Evolutionary conservation across 768 basidiomycete genomes (phyloP).

Genomic region (Leccinum pellstonianum): DNA sequence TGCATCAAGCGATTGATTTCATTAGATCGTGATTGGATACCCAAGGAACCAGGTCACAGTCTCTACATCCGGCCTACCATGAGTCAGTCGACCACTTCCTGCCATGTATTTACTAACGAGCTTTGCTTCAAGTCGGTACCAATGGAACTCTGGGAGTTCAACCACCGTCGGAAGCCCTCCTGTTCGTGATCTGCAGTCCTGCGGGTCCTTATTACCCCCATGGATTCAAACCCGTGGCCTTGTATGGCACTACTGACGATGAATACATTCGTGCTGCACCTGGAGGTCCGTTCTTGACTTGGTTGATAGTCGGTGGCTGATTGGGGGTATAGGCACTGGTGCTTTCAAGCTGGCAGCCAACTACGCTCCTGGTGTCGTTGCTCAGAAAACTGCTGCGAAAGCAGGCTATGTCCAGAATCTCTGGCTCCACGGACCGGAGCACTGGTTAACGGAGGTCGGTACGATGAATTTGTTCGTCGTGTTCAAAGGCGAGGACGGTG

Average conservation of each 20-base stretch:
- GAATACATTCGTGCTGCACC: conserved; percentile 83
- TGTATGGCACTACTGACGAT: conserved; percentile 66
- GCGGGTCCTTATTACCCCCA: conserved; percentile 80
- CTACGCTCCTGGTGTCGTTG: conserved; percentile 85
- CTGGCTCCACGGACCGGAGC: conserved; percentile 76
- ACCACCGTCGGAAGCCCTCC: conserved; percentile 64
- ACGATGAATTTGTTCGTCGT: conserved; percentile 93
- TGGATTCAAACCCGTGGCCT: conserved; percentile 89
- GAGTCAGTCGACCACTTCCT: conserved; percentile 36
- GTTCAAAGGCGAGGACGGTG: conserved; percentile 66
- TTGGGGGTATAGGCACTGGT: conserved; percentile 59
- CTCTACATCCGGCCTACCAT: conserved; percentile 87
- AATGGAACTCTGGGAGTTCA: conserved; percentile 46
- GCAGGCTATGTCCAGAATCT: conserved; percentile 86
- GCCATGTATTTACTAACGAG: conserved; percentile 5
- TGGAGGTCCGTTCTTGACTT: conserved; percentile 50
- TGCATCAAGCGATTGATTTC: conserved; percentile 85
- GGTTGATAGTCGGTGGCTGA: conserved; percentile 8
- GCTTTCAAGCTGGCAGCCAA: conserved; percentile 86
- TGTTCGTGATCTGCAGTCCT: conserved; percentile 62
- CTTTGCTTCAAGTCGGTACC: conserved; percentile 64
- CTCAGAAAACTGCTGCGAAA: conserved; percentile 73
- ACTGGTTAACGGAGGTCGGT: conserved; percentile 65
- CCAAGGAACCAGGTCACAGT: conserved; percentile 82
- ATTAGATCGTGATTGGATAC: conserved; percentile 89